Evolutionary conservation across 2,329 filamentous ascomycete genomes (phyloP).

Genomic region (Parafenestella ontariensis): DNA sequence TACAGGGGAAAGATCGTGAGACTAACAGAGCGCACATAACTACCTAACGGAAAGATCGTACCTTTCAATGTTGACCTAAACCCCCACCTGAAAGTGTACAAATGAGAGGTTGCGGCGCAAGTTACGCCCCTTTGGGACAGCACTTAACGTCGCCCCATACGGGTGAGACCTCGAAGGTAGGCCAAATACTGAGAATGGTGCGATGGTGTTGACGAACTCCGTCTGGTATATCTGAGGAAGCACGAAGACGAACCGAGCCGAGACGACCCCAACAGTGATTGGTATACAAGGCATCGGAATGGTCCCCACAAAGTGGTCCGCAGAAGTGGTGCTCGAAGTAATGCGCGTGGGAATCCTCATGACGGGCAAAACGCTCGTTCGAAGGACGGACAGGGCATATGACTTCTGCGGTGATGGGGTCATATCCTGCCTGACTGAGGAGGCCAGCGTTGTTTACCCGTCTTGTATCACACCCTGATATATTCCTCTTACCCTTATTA

Average conservation of each 20-base stretch:
- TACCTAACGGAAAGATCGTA: no score
- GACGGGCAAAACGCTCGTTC: background rate
- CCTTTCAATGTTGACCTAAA: no score
- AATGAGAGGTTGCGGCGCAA: background rate
- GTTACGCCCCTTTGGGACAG: background rate
- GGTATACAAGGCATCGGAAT: background rate
- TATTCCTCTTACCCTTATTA: no score
- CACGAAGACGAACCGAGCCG: background rate
- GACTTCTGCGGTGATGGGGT: background rate
- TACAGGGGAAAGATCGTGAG: background rate
- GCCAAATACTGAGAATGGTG: conserved; percentile 15
- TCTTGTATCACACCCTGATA: no score
- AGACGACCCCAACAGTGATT: background rate
- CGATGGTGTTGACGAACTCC: conserved; percentile 16
- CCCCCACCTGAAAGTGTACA: no score
- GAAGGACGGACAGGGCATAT: conserved; percentile 14
- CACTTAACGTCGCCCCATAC: conserved; percentile 7
- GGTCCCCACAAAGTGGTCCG: background rate
- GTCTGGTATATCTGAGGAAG: background rate
- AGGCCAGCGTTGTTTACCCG: conserved; percentile 1
- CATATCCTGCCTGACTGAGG: conserved; percentile 11
- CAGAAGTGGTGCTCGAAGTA: conserved; percentile 6
- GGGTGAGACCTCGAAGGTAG: background rate
- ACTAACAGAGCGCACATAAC: background rate
- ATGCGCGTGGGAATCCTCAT: conserved; percentile 7